Conservation (phyloP, 2,329 filamentous ascomycete genomes). For the Nannizziopsis arthrosporioides region DNA sequence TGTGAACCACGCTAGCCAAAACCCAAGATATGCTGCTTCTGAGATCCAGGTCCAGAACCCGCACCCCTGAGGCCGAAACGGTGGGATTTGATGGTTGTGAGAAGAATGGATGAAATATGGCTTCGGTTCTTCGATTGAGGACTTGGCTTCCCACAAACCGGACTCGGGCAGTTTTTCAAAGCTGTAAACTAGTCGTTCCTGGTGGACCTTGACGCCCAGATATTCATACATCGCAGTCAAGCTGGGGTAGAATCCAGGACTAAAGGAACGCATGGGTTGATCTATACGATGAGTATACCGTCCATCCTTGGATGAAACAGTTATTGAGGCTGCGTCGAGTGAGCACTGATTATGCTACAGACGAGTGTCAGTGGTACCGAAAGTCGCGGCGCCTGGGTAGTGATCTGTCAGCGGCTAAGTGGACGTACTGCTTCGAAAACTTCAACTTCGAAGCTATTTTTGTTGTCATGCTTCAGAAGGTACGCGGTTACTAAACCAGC, state of each 20-base stretch:
- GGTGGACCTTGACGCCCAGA: slow-evolving; percentile 40
- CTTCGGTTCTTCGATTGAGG: slow-evolving; percentile 10
- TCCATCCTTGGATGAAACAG: slow-evolving; percentile 22
- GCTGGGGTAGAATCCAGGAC: slow-evolving; percentile 44
- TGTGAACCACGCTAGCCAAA: slow-evolving; percentile 46
- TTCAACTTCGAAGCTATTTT: slow-evolving; percentile 33
- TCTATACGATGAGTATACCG: slow-evolving; percentile 30
- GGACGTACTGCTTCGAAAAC: slow-evolving; percentile 37
- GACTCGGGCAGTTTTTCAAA: slow-evolving; percentile 31
- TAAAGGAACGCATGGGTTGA: slow-evolving; percentile 43
- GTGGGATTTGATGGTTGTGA: slow-evolving; percentile 41
- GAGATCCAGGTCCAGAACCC: slow-evolving; percentile 32
- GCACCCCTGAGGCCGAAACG: slow-evolving; percentile 31
- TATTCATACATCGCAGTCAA: slow-evolving; percentile 47
- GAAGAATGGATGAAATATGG: slow-evolving; percentile 45
- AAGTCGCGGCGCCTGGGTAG: neutral
- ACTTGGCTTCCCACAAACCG: neutral
- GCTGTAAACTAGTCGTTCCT: slow-evolving; percentile 44
- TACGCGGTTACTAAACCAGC: slow-evolving; percentile 40
- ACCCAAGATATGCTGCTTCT: slow-evolving; percentile 36
- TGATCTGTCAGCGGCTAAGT: neutral
- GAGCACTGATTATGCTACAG: slow-evolving; percentile 35
- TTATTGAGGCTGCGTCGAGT: slow-evolving; percentile 36
- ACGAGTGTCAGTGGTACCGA: slow-evolving; percentile 7
- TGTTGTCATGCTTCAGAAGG: slow-evolving; percentile 32